A percentile compares a stretch with the other conserved stretches of the same genome.
Conservation (phyloP, 2,329 filamentous ascomycete species). For the Microsporum ferrugineum region DNA sequence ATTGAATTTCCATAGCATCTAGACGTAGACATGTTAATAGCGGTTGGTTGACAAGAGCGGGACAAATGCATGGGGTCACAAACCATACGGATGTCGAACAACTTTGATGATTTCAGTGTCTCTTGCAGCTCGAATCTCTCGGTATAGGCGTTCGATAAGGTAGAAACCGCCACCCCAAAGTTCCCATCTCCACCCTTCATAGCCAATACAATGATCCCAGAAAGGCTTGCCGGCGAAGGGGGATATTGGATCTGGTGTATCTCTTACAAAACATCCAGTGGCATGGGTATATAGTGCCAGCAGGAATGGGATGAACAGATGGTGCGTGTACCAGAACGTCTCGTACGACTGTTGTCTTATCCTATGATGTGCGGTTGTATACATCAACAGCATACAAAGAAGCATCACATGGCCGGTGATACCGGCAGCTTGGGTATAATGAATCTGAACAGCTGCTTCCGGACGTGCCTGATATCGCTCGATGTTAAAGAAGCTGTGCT, state of each 20-base stretch:
- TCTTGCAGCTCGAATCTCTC: conserved; percentile 73
- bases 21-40: background rate
- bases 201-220: conserved; percentile 90
- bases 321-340: conserved; percentile 98
- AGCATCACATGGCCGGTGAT: conserved; percentile 97
- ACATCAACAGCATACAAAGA: conserved; percentile 97
- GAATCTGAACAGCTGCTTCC: conserved; percentile 73
- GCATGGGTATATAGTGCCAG: conserved; percentile 92
- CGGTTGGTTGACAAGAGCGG: background rate
- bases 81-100: conserved; percentile 87
- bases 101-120: conserved; percentile 86
- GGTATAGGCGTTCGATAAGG: conserved; percentile 75
- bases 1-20: conserved; percentile 96
- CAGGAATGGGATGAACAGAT: conserved; percentile 94
- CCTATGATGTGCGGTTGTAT: conserved; percentile 83
- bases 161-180: conserved; percentile 76
- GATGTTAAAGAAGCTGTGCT: conserved; percentile 76
- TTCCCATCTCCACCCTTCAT: conserved; percentile 96
- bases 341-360: conserved; percentile 97
- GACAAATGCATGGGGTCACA: conserved; percentile 21
- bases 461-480: conserved; percentile 73
- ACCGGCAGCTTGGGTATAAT: conserved; percentile 78
- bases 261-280: conserved; percentile 89
- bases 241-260: conserved; percentile 58
- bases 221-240: conserved; percentile 73